These are phyloP conservation scores for Schwanniomyces sp. DNA, from an alignment of 805 yeast genomes.

Conservation along the genomic window DNA sequence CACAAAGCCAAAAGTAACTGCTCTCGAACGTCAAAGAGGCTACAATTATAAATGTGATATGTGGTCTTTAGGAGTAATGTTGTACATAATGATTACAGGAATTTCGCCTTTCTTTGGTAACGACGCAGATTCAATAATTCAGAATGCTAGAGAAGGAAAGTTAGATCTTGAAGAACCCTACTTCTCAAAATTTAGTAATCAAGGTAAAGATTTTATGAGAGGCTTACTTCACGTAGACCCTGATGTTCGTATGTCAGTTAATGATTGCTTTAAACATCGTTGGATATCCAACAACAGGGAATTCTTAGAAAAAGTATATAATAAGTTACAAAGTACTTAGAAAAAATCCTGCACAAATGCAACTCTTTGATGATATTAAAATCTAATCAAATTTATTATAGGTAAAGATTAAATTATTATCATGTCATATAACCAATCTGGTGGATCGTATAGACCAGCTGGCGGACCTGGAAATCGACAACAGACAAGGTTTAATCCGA, in stretches of 20 bases:
- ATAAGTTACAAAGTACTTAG: conserved; percentile 10
- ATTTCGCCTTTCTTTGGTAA: conserved; percentile 62
- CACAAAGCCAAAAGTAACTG: conserved; percentile 7
- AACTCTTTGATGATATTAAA: too few species aligned
- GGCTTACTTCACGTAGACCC: conserved; percentile 40
- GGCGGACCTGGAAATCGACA: background rate
- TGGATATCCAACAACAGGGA: conserved; percentile 48
- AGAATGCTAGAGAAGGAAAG: conserved; percentile 40
- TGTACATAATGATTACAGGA: conserved; percentile 60
- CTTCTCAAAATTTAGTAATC: conserved; percentile 42
- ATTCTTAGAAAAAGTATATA: conserved; percentile 37
- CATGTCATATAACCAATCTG: background rate
- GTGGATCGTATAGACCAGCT: background rate
- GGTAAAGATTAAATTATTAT: background rate
- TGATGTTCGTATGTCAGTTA: conserved; percentile 32
- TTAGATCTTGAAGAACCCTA: conserved; percentile 36
- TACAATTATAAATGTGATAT: conserved; percentile 61
- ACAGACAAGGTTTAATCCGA: background rate
- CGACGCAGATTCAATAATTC: conserved; percentile 31
- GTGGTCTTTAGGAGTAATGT: conserved; percentile 68
- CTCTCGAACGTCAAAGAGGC: conserved; percentile 22
- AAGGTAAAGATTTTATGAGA: conserved; percentile 48
- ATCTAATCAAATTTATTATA: background rate
- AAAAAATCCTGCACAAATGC: background rate
- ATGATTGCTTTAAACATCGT: conserved; percentile 38